Conservation (phyloP, 2,329 filamentous ascomycete genomes). For the Colletotrichum sp. region DNA sequence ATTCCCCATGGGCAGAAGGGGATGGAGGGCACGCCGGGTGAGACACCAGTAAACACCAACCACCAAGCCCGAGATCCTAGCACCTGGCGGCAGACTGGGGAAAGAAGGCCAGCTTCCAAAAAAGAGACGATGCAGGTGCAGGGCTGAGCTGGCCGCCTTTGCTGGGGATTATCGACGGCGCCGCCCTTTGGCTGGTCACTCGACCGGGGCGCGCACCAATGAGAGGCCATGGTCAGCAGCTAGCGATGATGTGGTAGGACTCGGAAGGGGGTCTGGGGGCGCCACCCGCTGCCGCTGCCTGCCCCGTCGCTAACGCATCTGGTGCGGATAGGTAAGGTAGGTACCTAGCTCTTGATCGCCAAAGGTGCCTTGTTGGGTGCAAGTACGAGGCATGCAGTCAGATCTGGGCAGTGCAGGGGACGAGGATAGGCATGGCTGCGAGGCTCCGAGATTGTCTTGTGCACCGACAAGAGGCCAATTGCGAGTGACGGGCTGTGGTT, state of each 20-base stretch:
- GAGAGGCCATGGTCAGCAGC: background rate
- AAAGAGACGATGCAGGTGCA: slow-evolving; percentile 10
- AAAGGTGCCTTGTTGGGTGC: background rate
- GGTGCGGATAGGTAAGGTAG: background rate
- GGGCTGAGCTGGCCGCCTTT: slow-evolving; percentile 9
- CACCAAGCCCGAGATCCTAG: background rate
- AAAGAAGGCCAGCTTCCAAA: background rate
- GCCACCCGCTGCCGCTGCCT: slow-evolving; percentile 15
- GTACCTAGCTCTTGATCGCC: background rate
- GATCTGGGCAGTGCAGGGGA: slow-evolving; percentile 11
- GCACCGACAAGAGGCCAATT: background rate
- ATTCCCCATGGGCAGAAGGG: background rate
- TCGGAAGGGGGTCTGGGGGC: background rate
- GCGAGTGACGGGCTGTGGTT: background rate
- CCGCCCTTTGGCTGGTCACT: slow-evolving; percentile 14
- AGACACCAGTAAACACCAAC: slow-evolving; percentile 4
- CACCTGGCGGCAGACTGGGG: background rate
- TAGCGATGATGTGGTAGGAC: background rate
- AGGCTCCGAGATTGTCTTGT: background rate
- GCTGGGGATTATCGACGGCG: slow-evolving; percentile 7
- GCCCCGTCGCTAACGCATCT: background rate
- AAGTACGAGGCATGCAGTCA: slow-evolving; percentile 8
- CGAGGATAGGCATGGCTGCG: background rate
- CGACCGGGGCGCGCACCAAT: slow-evolving; percentile 12
- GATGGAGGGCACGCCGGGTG: background rate